phyloP scores from a whole-genome alignment of 2,329 filamentous ascomycete genomes.

The Hymenoscyphus occultus region DNA sequence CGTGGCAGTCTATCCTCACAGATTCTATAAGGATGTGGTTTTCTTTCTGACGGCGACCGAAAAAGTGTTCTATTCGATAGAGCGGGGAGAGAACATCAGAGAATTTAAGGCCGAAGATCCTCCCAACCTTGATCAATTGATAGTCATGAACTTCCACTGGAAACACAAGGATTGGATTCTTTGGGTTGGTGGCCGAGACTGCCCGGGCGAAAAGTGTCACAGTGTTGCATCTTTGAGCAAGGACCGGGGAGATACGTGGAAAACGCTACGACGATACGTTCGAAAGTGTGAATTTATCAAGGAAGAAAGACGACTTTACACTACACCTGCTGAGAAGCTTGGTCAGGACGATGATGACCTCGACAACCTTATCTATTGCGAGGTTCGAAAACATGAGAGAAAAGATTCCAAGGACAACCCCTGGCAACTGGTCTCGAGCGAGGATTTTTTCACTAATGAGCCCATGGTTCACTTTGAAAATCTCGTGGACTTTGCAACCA shows the following conservation, averaged over 20 bases:
- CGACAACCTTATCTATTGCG: conserved; percentile 52
- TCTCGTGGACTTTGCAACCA: conserved; percentile 84
- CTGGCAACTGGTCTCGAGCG: conserved; percentile 70
- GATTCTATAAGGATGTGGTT: conserved; percentile 77
- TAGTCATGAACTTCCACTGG: conserved; percentile 76
- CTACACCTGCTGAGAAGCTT: conserved; percentile 13
- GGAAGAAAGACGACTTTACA: conserved; percentile 50
- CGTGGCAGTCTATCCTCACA: conserved; percentile 69
- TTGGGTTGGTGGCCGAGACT: conserved; percentile 74
- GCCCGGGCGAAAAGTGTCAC: conserved; percentile 62
- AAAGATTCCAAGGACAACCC: conserved; percentile 62
- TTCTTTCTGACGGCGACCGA: conserved; percentile 73
- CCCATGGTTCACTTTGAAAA: conserved; percentile 62
- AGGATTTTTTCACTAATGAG: conserved; percentile 71
- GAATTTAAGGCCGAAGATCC: conserved; percentile 68
- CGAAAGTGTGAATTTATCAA: conserved; percentile 84
- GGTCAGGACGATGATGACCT: conserved; percentile 45
- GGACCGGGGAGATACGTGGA: conserved; percentile 80
- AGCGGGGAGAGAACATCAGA: conserved; percentile 72
- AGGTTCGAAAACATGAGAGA: conserved; percentile 60
- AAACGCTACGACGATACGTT: conserved; percentile 69
- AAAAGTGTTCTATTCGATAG: conserved; percentile 75
- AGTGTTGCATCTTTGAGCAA: conserved; percentile 71
- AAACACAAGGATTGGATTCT: conserved; percentile 86
- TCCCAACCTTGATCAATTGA: conserved; percentile 40